Conservation (phyloP, 2,329 filamentous ascomycete species). For the Drechslerella coelobrocha region DNA sequence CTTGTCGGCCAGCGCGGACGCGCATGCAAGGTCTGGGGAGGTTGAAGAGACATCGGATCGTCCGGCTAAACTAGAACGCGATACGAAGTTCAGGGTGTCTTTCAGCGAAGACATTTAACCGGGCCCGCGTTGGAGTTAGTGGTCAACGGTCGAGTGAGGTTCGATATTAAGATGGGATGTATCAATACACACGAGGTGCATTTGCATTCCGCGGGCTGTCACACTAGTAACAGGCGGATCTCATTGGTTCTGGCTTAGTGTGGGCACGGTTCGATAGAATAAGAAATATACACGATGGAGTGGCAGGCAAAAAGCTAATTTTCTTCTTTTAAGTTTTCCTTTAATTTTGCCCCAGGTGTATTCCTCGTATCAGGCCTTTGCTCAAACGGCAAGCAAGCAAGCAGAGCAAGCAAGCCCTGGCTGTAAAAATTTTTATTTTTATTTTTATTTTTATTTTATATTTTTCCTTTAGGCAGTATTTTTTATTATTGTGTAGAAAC, state of each 20-base stretch:
- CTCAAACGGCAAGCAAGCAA: constrained; percentile 8
- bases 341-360: constrained; percentile 16
- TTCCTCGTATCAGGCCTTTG: constrained; percentile 6
- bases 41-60: constrained; percentile 45
- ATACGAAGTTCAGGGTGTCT: constrained; percentile 43
- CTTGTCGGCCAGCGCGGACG: constrained; percentile 20
- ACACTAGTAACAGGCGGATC: constrained; percentile 11
- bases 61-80: constrained; percentile 43
- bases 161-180: neutral
- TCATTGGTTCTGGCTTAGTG: constrained; percentile 24
- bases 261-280: constrained; percentile 44
- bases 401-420: constrained; percentile 5
- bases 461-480: too few species aligned
- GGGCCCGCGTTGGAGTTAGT: constrained; percentile 10
- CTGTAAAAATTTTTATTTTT: constrained; percentile 9
- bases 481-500: too few species aligned
- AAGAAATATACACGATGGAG: constrained; percentile 30
- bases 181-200: neutral
- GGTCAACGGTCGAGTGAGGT: constrained; percentile 18
- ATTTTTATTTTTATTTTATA: too few species aligned
- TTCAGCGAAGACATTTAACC: constrained; percentile 23
- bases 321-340: constrained; percentile 6
- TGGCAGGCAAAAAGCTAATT: constrained; percentile 16
- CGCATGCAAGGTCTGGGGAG: constrained; percentile 46
- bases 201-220: constrained; percentile 8